Evolutionary conservation across 1,284 basidiomycete genomes (phyloP), one percentile per base, ranked within the genome.

Genomic region (Xerocomus cyaneibrunnescens): DNA sequence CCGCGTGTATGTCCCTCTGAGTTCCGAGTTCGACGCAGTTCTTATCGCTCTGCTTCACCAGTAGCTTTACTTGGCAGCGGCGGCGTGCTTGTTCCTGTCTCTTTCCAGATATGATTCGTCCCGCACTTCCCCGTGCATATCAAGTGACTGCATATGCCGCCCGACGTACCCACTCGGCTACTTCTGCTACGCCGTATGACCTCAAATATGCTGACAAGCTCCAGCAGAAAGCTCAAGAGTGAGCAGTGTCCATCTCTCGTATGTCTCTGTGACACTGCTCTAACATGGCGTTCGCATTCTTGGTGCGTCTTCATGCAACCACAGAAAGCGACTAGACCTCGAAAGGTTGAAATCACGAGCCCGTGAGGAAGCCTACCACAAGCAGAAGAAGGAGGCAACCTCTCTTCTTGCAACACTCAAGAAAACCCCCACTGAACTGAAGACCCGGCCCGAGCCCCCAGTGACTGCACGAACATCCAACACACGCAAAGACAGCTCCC

Each of bases 401-500:
- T 23, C 62, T 5, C 45, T 54, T 41, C 17, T 63, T 1, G 53
- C 57, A 2, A 54, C 53, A 16, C 47, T 51, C 35, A 53, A 28
- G 21, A 61, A 45, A 31, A 13, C 25, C 10, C 35, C 43, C 13
- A n/a, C 28, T 30, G 22, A 19, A 3, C 22, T 2, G 28, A 52
- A 52, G 12, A 38, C 42, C n/a, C 44, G 19, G 22, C 22, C 42
- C 9, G 32, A 30, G 39, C 13, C 32, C 17, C n/a, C 25, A 1
- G 23, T 45, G 21, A 23, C 42, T 30, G 21, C 66, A 39, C 34
- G 42, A 37, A 37, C 37, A 19, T 45, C 55, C 37, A 59, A 58
- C 42, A 59, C 59, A 32, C 78, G 86, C 37, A 85, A 78, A 60
- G 87, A 89, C 60, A 79, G 80, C 54, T 84, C 85, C 17, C 87